A percentile compares a stretch with the other conserved stretches of the same genome.
These are phyloP conservation scores for Aspergillus panamensis DNA, from an alignment of 495 filamentous ascomycete genomes.

Conservation along the genomic window DNA sequence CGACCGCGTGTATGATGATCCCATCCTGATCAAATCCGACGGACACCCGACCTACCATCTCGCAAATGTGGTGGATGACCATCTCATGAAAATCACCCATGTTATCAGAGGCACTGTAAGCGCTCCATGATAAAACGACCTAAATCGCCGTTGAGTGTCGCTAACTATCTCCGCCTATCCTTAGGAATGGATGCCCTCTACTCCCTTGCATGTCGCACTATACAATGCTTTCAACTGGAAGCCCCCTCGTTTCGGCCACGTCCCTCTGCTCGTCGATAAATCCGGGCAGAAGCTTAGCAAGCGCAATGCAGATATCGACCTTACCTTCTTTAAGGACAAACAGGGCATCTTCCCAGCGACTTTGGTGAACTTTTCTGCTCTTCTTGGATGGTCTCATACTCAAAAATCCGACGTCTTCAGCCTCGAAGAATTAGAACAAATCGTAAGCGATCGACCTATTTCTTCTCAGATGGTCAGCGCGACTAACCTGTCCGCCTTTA, in stretches of 20 bases:
- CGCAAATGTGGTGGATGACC: slow-evolving; percentile 95
- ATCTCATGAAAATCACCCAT: slow-evolving; percentile 90
- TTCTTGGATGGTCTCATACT: slow-evolving; percentile 82
- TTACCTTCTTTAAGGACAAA: slow-evolving; percentile 62
- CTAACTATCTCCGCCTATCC: background rate
- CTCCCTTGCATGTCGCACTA: slow-evolving; percentile 80
- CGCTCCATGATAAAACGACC: background rate
- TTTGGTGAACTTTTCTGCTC: slow-evolving; percentile 76
- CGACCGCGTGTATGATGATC: slow-evolving; percentile 62
- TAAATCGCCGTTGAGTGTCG: background rate
- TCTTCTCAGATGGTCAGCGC: background rate
- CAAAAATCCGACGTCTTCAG: slow-evolving; percentile 64
- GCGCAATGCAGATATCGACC: slow-evolving; percentile 66
- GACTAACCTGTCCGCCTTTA: slow-evolving; percentile 9
- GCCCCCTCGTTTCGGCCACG: slow-evolving; percentile 81
- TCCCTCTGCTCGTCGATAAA: slow-evolving; percentile 76
- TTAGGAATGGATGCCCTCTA: slow-evolving; percentile 90
- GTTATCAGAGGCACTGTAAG: slow-evolving; percentile 82
- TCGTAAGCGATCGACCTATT: slow-evolving; percentile 42
- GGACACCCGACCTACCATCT: slow-evolving; percentile 94
- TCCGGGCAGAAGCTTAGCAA: slow-evolving; percentile 86
- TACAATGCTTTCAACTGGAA: slow-evolving; percentile 88
- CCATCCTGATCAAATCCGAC: slow-evolving; percentile 84
- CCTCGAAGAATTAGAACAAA: slow-evolving; percentile 63
- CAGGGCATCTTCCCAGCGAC: slow-evolving; percentile 67